Evolutionary conservation across 2,329 filamentous ascomycete species (phyloP).

Genomic region (Neoarthrinium moseri): DNA sequence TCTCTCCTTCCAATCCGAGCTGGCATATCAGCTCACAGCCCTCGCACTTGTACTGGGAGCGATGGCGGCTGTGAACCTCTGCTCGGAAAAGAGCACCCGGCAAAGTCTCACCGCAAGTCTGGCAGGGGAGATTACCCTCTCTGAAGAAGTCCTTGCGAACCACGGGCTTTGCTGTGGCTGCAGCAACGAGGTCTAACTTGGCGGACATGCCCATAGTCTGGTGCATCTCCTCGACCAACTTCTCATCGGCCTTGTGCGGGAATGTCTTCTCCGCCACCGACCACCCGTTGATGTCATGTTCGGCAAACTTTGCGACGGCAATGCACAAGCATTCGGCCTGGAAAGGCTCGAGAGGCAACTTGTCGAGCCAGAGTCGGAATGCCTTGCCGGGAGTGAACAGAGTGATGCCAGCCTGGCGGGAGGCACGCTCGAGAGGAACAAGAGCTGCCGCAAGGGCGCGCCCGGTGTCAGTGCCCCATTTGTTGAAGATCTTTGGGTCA

Average conservation of each 20-base stretch:
- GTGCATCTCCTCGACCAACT: neutral
- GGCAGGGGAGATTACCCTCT: neutral
- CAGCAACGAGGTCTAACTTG: neutral
- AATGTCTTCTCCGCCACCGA: neutral
- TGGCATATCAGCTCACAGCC: neutral
- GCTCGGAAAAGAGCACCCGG: neutral
- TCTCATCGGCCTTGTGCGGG: neutral
- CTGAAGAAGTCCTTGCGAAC: slow-evolving; percentile 7
- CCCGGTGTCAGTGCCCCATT: slow-evolving; percentile 13
- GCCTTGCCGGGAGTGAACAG: slow-evolving; percentile 21
- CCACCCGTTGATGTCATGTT: neutral
- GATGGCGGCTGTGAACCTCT: neutral
- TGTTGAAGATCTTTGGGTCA: slow-evolving; percentile 12
- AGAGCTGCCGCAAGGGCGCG: slow-evolving; percentile 16
- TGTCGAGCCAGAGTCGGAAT: slow-evolving; percentile 24
- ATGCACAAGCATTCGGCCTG: neutral
- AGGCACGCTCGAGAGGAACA: slow-evolving; percentile 11
- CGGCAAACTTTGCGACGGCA: neutral
- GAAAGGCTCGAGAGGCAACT: slow-evolving; percentile 17
- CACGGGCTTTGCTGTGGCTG: neutral
- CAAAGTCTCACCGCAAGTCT: neutral
- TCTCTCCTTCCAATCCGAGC: neutral
- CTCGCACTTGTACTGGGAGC: slow-evolving; percentile 1
- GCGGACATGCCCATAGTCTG: neutral
- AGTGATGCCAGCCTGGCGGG: slow-evolving; percentile 15